Percentiles rank a stretch among this genome's conserved stretches.
phyloP scores from a whole-genome alignment of 805 yeast genomes.

The Kodamaea leandrae region DNA sequence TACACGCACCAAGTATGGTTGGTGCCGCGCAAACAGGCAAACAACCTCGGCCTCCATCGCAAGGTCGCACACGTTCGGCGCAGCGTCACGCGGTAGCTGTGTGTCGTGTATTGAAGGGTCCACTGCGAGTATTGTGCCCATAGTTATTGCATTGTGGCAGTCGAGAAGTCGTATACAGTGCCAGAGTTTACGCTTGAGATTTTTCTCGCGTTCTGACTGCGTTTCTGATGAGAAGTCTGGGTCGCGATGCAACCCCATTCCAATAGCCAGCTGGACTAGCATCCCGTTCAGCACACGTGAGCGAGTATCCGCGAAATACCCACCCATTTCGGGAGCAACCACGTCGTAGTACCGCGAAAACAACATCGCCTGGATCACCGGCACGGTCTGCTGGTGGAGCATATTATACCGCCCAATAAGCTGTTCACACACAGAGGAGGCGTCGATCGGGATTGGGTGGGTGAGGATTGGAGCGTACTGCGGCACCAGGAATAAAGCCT shows the following conservation, averaged over 20 bases:
- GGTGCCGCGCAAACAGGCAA: slow-evolving; percentile 32
- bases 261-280: slow-evolving; percentile 37
- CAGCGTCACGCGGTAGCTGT: slow-evolving; percentile 41
- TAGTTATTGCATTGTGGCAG: slow-evolving; percentile 32
- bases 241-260: slow-evolving; percentile 38
- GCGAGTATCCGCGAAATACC: slow-evolving; percentile 17
- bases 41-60: slow-evolving; percentile 43
- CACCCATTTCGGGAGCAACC: slow-evolving; percentile 16
- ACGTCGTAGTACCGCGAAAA: slow-evolving; percentile 13
- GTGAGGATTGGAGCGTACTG: slow-evolving; percentile 5
- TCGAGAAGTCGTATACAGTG: slow-evolving; percentile 47
- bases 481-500: background rate
- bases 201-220: slow-evolving; percentile 13
- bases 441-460: slow-evolving; percentile 17
- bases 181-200: slow-evolving; percentile 60
- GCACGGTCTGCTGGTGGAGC: slow-evolving; percentile 12
- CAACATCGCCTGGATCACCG: slow-evolving; percentile 19
- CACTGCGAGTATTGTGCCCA: slow-evolving; percentile 14
- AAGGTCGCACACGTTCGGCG: slow-evolving; percentile 35
- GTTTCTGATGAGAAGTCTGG: slow-evolving; percentile 25
- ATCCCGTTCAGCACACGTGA: slow-evolving; percentile 18
- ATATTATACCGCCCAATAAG: slow-evolving; percentile 13
- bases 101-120: slow-evolving; percentile 43
- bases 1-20: slow-evolving; percentile 29
- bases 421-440: slow-evolving; percentile 15